Percentiles rank a stretch among this genome's conserved stretches.
phyloP scores from a whole-genome alignment of 1,139 yeast genomes.

The Petasospora fabianii region DNA sequence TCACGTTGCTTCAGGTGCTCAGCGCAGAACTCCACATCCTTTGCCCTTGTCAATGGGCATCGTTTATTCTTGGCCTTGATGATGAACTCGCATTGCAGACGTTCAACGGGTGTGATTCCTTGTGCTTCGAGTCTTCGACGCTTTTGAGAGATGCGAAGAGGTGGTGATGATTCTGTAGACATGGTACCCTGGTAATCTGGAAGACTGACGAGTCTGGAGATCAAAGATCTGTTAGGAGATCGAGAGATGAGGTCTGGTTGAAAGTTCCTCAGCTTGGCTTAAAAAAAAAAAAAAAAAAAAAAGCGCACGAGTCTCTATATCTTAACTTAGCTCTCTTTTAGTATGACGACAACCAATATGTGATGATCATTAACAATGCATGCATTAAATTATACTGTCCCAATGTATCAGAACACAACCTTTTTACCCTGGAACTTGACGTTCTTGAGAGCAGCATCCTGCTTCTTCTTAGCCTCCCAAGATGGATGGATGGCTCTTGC shows the following conservation, averaged over 20 bases:
- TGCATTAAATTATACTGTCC: too few relatives aligned
- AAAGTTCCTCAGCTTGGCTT: too few relatives aligned
- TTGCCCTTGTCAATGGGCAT: conserved; percentile 61
- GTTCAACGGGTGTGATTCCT: conserved; percentile 15
- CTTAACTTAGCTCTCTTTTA: too few relatives aligned
- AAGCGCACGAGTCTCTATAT: too few relatives aligned
- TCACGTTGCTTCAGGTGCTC: conserved; percentile 44
- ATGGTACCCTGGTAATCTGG: too few relatives aligned
- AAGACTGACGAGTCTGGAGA: too few relatives aligned
- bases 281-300: too few relatives aligned
- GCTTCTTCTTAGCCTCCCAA: conserved; percentile 82
- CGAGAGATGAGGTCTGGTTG: too few relatives aligned
- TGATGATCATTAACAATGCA: too few relatives aligned
- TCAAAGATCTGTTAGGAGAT: too few relatives aligned
- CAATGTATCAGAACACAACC: conserved; percentile 58
- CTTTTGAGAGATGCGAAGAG: conserved; percentile 19
- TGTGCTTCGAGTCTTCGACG: conserved; percentile 15
- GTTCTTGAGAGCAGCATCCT: conserved; percentile 62
- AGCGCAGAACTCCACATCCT: conserved; percentile 52
- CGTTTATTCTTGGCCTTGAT: conserved; percentile 46
- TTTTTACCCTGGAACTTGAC: conserved; percentile 82
- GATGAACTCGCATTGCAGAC: conserved; percentile 44
- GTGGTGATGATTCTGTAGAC: background rate
- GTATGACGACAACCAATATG: too few relatives aligned
- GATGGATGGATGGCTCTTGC: conserved; percentile 70